Evolutionary conservation across 2,329 filamentous ascomycete genomes (phyloP), one percentile per base, ranked within the genome.

Genomic region (Neonectria sp.): DNA sequence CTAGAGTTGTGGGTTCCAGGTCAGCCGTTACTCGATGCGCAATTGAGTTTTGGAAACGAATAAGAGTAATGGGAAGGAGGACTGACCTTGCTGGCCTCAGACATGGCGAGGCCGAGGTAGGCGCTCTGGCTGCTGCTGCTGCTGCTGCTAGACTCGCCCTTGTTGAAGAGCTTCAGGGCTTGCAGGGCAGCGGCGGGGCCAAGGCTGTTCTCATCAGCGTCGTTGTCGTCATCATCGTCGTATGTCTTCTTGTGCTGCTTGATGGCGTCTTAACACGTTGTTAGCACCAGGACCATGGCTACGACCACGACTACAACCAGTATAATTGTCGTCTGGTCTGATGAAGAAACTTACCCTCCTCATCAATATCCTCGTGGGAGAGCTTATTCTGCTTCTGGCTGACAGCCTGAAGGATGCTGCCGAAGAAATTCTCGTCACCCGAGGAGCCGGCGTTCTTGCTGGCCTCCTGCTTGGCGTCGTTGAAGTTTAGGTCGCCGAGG

Each of bases 81-180:
- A 45, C 82, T 61, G 69, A 95, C 84, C 86, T 95, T 95, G 76
- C 91, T 91, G 37, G 94, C 95, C 84, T 98, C 92, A 9, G 88
- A 90, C 93, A 98, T 95, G 49, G 95, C 95, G 79, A 97, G 85
- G 5, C 92, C 93, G 69, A 97, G 88, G 77, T 97, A 94, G 68
- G 92, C 89, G 79, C 92, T 94, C 86, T 97, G 91, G 73, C 90
- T 89, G 60, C 76, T 86, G 84, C 90, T 89, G 58, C 76, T 86
- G 84, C 82, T 82, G 73, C 69, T 82, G 81, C 68, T 57, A 13
- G 83, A 81, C 64, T 82, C 80, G 25, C 90, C 87, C 55, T 87
- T 85, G 43, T 87, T 89, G 81, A 97, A 97, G 85, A 92, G 89
- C 85, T 95, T 95, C 71, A 95, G 80, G 0, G 93, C 93, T 80